These are phyloP conservation scores for Nannizziopsis arthrosporioides DNA, from an alignment of 2,329 filamentous ascomycete species.

Conservation along the genomic window DNA sequence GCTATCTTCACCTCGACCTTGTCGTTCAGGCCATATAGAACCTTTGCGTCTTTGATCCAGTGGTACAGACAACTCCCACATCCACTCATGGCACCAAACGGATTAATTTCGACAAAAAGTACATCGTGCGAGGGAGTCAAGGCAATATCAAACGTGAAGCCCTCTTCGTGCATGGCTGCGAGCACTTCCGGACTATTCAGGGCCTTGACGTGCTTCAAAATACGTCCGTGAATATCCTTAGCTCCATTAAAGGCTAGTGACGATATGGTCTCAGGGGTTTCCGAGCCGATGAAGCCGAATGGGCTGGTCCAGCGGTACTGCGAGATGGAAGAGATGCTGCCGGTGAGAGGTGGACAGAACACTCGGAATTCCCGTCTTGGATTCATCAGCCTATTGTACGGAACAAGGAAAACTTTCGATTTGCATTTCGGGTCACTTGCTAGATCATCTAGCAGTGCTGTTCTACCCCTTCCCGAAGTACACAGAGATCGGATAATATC, in stretches of 20 bases:
- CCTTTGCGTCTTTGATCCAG: conserved; percentile 31
- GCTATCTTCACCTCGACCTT: conserved; percentile 7
- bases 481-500: conserved; percentile 31
- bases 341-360: conserved; percentile 31
- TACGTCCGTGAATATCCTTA: conserved; percentile 18
- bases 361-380: conserved; percentile 33
- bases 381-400: conserved; percentile 33
- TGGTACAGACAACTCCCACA: conserved; percentile 40
- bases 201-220: conserved; percentile 20
- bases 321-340: conserved; percentile 29
- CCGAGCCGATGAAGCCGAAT: conserved; percentile 18
- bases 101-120: conserved; percentile 37
- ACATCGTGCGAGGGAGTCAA: conserved; percentile 23
- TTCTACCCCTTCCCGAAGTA: conserved; percentile 30
- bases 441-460: conserved; percentile 24
- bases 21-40: conserved; percentile 28
- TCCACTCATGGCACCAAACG: conserved; percentile 35
- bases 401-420: conserved; percentile 31
- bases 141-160: conserved; percentile 37
- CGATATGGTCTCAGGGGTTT: conserved; percentile 12
- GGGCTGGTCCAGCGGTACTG: conserved; percentile 34
- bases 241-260: conserved; percentile 17
- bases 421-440: conserved; percentile 8
- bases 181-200: conserved; percentile 21
- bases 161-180: conserved; percentile 22